A percentile compares a stretch with the other conserved stretches of the same genome.
These are phyloP conservation scores for Linum lewisii DNA, from an alignment of 345 rosid species.

Conservation along the genomic window DNA sequence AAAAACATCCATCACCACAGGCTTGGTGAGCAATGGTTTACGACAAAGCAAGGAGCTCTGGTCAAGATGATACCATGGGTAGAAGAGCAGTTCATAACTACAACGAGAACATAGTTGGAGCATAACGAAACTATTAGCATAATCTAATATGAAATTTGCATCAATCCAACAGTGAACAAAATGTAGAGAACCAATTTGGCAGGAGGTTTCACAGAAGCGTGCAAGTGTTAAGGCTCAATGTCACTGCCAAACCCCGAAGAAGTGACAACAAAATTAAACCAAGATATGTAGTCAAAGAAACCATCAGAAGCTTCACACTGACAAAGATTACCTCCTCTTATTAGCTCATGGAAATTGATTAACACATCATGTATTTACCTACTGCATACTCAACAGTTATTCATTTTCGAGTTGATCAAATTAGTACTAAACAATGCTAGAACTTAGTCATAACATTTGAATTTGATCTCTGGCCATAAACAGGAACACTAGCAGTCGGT, in stretches of 20 bases:
- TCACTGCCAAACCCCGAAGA: no score
- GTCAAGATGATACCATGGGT: constrained; percentile 95
- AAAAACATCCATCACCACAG: constrained; percentile 96
- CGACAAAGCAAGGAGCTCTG: constrained; percentile 86
- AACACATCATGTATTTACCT: neutral
- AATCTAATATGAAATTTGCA: neutral
- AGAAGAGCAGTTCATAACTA: constrained; percentile 92
- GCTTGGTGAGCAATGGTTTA: constrained; percentile 75
- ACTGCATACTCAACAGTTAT: neutral
- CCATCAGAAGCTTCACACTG: neutral
- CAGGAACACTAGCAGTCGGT: neutral
- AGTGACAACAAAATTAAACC: neutral
- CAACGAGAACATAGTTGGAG: constrained; percentile 12
- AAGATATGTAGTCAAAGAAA: neutral
- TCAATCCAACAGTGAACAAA: neutral
- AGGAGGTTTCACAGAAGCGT: neutral
- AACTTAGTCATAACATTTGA: neutral
- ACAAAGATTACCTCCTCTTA: neutral
- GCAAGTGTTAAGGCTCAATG: no score
- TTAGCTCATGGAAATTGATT: neutral
- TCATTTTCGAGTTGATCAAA: neutral
- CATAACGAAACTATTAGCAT: neutral
- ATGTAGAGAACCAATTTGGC: neutral
- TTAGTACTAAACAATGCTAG: neutral
- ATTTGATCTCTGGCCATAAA: neutral